Evolutionary conservation across 2,329 filamentous ascomycete species (phyloP).

Genomic region (Botryotinia globosa): DNA sequence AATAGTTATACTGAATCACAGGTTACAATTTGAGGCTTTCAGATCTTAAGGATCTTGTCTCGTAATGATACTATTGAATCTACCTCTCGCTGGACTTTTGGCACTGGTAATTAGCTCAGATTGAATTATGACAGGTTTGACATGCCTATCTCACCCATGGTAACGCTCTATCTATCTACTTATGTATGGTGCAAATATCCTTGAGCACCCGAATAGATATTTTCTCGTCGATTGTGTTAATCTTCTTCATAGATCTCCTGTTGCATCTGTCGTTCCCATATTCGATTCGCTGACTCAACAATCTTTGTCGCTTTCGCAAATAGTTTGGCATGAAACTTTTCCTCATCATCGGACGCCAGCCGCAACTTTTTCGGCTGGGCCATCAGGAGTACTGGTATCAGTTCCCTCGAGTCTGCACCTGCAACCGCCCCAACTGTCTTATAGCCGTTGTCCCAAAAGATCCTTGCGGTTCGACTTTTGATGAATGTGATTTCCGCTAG

Average conservation of each 20-base stretch:
- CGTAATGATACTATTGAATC: too few species aligned
- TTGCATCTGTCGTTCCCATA: constrained; percentile 52
- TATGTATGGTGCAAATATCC: not conserved
- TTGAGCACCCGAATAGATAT: not conserved
- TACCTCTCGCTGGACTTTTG: not conserved
- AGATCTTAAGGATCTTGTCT: not conserved
- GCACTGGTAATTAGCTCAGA: not conserved
- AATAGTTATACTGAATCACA: not conserved
- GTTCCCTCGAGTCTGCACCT: constrained; percentile 64
- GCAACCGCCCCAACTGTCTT: constrained; percentile 65
- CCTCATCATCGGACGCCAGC: constrained; percentile 53
- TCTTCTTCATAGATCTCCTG: constrained; percentile 30
- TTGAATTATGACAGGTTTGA: not conserved
- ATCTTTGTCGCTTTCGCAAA: constrained; percentile 66
- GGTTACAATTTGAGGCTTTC: not conserved
- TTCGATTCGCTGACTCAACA: constrained; percentile 62
- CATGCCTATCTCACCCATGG: not conserved
- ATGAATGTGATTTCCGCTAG: constrained; percentile 71
- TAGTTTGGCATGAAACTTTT: constrained; percentile 62
- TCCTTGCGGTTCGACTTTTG: constrained; percentile 70
- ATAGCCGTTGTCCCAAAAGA: constrained; percentile 76
- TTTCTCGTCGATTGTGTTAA: not conserved
- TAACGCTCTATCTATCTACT: not conserved
- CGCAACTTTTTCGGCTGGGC: constrained; percentile 65
- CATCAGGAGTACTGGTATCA: constrained; percentile 71